Conservation (phyloP, 2,329 filamentous ascomycete genomes). For the Trichoderma semiorbis region DNA sequence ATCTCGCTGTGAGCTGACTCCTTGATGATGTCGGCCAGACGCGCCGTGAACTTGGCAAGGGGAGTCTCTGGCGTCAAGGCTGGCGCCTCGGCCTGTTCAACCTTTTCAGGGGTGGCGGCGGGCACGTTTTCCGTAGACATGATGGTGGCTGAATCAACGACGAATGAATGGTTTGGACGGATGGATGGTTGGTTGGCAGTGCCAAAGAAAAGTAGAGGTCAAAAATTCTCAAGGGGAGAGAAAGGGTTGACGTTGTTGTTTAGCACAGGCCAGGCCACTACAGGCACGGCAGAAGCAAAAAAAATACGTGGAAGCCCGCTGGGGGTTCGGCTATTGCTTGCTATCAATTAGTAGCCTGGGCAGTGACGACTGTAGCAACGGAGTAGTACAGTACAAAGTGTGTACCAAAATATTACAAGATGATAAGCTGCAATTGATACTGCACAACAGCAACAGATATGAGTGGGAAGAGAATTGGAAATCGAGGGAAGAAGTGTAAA, state of each 20-base stretch:
- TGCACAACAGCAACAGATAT: background rate
- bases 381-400: background rate
- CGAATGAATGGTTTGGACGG: background rate
- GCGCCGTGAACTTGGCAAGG: constrained; percentile 55
- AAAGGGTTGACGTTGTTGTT: background rate
- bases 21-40: constrained; percentile 55
- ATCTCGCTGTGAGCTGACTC: constrained; percentile 68
- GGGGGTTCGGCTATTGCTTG: background rate
- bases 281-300: background rate
- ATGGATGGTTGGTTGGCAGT: background rate
- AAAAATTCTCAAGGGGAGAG: too few relatives aligned
- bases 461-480: background rate
- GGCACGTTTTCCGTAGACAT: constrained; percentile 32
- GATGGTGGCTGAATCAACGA: constrained; percentile 7
- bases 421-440: background rate
- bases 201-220: background rate
- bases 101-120: constrained; percentile 19
- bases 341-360: background rate
- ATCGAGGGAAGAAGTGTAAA: background rate
- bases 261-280: background rate
- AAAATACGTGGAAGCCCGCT: background rate
- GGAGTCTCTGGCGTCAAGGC: constrained; percentile 29
- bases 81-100: constrained; percentile 17
- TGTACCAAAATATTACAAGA: background rate
- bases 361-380: background rate